Base-by-base conservation (phyloP, 805 yeast genomes). In the Yamadazyma takamatsuzukensis region DNA sequence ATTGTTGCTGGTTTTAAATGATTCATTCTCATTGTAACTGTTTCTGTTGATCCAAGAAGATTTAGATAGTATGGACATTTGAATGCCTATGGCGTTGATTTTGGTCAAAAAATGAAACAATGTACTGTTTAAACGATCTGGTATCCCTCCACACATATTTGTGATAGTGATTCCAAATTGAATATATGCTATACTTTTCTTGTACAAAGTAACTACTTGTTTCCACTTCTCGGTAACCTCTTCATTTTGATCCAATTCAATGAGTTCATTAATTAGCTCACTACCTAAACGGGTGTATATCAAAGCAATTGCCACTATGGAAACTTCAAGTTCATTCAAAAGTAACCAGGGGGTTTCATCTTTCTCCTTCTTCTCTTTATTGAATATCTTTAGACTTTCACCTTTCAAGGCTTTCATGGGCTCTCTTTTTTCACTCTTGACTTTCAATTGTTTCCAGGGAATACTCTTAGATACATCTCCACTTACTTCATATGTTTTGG, bases 31-130 rank as follows among this genome's bases (percentile, higher is more conserved):
- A 26, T 46, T 37, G 28, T 33, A 53, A 12, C 41, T 33, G 24
- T 37, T 43, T 22, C 72, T 43, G 40, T 60, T 63, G 15, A 53
- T 28, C 68, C 68, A 61, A 10, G 64, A 55, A 14, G 56, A 57
- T 39, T 66, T 66, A 31, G 61, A 51, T 24, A 66, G 48, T 5
- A 60, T 59, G 3, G 69, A 56, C 56, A 63, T 54, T 38, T 66
- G 72, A 21, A 60, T 51, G 30, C 61, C 49, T 5, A 61, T 45
- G 22, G 51, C 50, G 32, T 53, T 47, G 4, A 64, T 48, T 25
- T 55, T 56, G 9, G 36, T 40, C 3, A 58, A 22, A 17, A 57
- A 43, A 1, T 35, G 28, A 42, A 29, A 51, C 6, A 27, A 11
- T 18, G 19, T 16, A 7, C 37, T 39, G 28, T 37, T 37, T 2